phyloP scores from a whole-genome alignment of 768 basidiomycete genomes.

The Hericium alpestre region DNA sequence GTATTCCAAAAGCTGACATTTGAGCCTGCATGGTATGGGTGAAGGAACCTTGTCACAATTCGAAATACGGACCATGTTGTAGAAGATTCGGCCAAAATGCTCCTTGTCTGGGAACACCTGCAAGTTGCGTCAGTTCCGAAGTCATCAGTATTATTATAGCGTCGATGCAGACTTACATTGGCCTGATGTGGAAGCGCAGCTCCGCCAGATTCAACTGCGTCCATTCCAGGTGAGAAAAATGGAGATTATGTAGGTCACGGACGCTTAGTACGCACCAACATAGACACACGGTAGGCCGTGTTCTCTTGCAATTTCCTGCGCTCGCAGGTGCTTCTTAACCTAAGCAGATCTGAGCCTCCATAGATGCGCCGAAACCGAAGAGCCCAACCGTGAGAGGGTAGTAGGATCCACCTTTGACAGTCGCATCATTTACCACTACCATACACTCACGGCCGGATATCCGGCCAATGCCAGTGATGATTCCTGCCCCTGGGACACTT shows the following conservation, averaged over 20 bases:
- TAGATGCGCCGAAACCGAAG: background rate
- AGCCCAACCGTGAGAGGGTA: conserved; percentile 67
- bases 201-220: conserved; percentile 82
- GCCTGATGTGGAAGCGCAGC: conserved; percentile 90
- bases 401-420: conserved; percentile 88
- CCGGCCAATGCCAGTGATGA: conserved; percentile 70
- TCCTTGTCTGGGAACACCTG: conserved; percentile 88
- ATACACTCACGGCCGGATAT: conserved; percentile 79
- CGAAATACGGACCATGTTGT: conserved; percentile 67
- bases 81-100: conserved; percentile 94
- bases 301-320: conserved; percentile 90
- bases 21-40: conserved; percentile 45
- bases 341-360: conserved; percentile 14
- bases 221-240: background rate
- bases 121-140: background rate
- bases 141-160: too few relatives aligned
- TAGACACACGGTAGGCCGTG: conserved; percentile 87
- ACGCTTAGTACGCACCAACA: conserved; percentile 46
- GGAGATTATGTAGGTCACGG: conserved; percentile 5
- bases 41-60: background rate
- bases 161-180: conserved; percentile 34
- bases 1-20: conserved; percentile 86
- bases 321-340: conserved; percentile 93
- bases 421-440: conserved; percentile 88
- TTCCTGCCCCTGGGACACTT: conserved; percentile 76